A percentile compares a stretch with the other conserved stretches of the same genome.
These are phyloP conservation scores for Magnolia changhungtana DNA, from an alignment of 164 flowering plant genomes.

Conservation along the genomic window DNA sequence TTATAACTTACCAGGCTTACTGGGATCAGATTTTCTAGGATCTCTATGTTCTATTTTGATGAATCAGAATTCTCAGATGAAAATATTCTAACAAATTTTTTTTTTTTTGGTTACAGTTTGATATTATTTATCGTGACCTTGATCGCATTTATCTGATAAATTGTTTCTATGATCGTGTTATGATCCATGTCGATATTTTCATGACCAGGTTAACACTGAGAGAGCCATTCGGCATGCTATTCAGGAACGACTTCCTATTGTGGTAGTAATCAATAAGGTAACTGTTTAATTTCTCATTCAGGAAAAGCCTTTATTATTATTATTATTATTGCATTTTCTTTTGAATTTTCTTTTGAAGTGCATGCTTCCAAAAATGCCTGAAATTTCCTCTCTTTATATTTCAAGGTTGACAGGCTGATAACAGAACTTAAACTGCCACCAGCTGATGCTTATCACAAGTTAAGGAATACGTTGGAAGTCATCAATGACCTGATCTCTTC, in stretches of 20 bases:
- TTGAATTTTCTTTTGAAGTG: neutral
- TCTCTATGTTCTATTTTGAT: too few relatives aligned
- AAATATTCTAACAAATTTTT: too few relatives aligned
- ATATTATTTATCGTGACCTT: too few relatives aligned
- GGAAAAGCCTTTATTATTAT: neutral
- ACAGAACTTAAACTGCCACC: conserved; percentile 98
- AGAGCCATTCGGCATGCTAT: conserved; percentile 99
- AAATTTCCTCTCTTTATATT: neutral
- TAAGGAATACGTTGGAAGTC: conserved; percentile 84
- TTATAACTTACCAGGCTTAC: too few relatives aligned
- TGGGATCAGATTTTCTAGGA: too few relatives aligned
- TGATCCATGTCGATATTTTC: neutral
- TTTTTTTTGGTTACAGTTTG: too few relatives aligned
- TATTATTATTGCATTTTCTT: neutral
- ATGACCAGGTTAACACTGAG: conserved; percentile 84
- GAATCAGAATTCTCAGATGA: too few relatives aligned
- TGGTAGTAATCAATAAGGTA: conserved; percentile 96
- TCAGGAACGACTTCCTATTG: conserved; percentile 91
- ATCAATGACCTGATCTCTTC: conserved; percentile 81
- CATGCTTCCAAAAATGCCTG: neutral
- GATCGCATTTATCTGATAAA: too few relatives aligned
- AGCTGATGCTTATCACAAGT: conserved; percentile 88
- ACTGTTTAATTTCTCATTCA: neutral
- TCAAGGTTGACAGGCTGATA: conserved; percentile 91
- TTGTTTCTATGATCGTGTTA: neutral